Evolutionary conservation across 2,329 filamentous ascomycete genomes (phyloP).

Genomic region (Botrytis hyacinthi): DNA sequence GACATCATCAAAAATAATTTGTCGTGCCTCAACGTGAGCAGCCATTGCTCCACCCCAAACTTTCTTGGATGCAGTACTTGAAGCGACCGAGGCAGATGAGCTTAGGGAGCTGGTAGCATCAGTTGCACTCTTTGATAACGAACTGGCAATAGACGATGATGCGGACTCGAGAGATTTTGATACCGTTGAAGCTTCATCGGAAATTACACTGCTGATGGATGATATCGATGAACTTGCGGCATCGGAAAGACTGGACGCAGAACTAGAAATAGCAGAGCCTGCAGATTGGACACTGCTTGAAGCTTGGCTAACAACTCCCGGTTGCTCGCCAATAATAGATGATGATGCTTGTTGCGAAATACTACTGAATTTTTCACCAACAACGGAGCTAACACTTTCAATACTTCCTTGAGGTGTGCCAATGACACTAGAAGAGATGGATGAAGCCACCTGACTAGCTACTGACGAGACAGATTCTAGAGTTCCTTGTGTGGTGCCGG

Average conservation of each 20-base stretch:
- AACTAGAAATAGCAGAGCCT: slow-evolving; percentile 32
- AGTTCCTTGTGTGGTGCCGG: slow-evolving; percentile 32
- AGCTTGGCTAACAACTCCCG: slow-evolving; percentile 35
- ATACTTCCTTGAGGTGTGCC: slow-evolving; percentile 33
- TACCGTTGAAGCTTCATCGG: slow-evolving; percentile 26
- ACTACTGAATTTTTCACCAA: slow-evolving; percentile 29
- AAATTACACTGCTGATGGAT: slow-evolving; percentile 26
- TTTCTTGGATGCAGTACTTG: slow-evolving; percentile 44
- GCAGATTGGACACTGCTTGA: slow-evolving; percentile 32
- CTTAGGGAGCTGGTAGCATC: slow-evolving; percentile 32
- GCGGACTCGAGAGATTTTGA: slow-evolving; percentile 34
- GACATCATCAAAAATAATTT: slow-evolving; percentile 46
- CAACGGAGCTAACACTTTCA: slow-evolving; percentile 32
- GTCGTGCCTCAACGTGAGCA: slow-evolving; percentile 49
- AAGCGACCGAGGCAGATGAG: slow-evolving; percentile 32
- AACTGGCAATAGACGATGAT: slow-evolving; percentile 38
- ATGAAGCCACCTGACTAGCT: slow-evolving; percentile 26
- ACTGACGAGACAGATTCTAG: slow-evolving; percentile 34
- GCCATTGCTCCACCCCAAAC: slow-evolving; percentile 46
- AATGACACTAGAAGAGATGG: slow-evolving; percentile 32
- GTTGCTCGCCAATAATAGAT: slow-evolving; percentile 31
- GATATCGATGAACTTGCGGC: slow-evolving; percentile 30
- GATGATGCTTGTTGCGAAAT: slow-evolving; percentile 31
- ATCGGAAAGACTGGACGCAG: slow-evolving; percentile 31
- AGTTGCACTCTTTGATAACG: slow-evolving; percentile 37